Evolutionary conservation across 78 protist species (phyloP), one percentile per base, ranked within the genome.

Genomic region (Neovahlkampfia damariscottae): DNA sequence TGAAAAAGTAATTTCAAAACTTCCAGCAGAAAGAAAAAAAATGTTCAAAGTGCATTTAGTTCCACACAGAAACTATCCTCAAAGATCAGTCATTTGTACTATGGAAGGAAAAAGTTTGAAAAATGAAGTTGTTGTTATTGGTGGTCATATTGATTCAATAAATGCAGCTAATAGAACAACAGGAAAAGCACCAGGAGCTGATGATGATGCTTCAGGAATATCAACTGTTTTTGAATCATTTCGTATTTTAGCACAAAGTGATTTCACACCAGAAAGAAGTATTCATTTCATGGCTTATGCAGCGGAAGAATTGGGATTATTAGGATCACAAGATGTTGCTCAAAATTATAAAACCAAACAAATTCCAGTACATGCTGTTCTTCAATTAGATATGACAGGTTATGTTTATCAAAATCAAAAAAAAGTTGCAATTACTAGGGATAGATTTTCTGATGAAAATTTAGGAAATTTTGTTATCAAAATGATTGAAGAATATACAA

Each of bases 141-240:
- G 78, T 2, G 71, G 38, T 2, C 78, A 74, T 40, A 6, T 59
- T 27, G 78, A 74, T 40, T 10, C 36, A 27, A 5, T 74, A 29
- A 50, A 50, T 40, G 29, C 35, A 31, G 5, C 5, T 6, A n/a
- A n/a, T n/a, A n/a, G n/a, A n/a, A n/a, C 78, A 27, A 6, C 41
- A 28, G 78, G 78, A 32, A 29, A 69, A 27, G 72, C 78, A 6
- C 78, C 78, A 8, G 78, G 78, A 5, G 78, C 34, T 8, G 78
- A 74, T 5, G 78, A 74, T 29, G 78, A 74, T 62, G 78, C 73
- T 34, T 50, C 69, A 5, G 78, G 78, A 29, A 6, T 38, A 6
- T n/a, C 40, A 40, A 74, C 78, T 19, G 2, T 74, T 39, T 28
- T 74, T 38, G n/a, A 6, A 9, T 10, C 59, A 30, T 50, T 74